A percentile compares a stretch with the other conserved stretches of the same genome.
Evolutionary conservation across 2,329 filamentous ascomycete genomes (phyloP).

Genomic region (Colletotrichum incanum): DNA sequence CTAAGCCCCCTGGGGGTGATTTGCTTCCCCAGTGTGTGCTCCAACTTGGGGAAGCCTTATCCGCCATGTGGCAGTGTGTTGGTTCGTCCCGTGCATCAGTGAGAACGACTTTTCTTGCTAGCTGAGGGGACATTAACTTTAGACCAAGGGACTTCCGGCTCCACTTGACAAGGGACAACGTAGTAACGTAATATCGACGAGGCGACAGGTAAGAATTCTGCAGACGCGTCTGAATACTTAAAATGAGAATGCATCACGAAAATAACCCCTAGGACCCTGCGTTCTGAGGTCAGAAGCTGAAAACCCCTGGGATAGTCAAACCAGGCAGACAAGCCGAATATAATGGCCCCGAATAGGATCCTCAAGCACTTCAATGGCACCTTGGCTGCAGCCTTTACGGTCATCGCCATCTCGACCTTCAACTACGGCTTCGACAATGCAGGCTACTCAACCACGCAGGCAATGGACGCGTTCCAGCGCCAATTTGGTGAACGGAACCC

Average conservation of each 20-base stretch:
- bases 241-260: constrained; percentile 17
- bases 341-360: constrained; percentile 31
- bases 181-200: constrained; percentile 29
- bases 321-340: not conserved
- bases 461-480: constrained; percentile 55
- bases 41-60: constrained; percentile 29
- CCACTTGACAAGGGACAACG: constrained; percentile 27
- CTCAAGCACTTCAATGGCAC: constrained; percentile 36
- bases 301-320: not conserved
- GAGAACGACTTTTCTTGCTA: constrained; percentile 20
- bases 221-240: constrained; percentile 25
- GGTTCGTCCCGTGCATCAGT: constrained; percentile 3
- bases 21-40: constrained; percentile 25
- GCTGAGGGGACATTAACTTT: constrained; percentile 15
- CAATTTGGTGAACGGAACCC: constrained; percentile 52
- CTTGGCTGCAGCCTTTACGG: constrained; percentile 42
- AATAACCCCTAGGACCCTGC: not conserved
- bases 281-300: not conserved
- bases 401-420: constrained; percentile 55
- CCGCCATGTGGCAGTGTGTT: constrained; percentile 25
- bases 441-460: constrained; percentile 54
- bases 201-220: not conserved
- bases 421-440: constrained; percentile 59
- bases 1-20: not conserved
- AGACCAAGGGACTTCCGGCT: not conserved